These are phyloP conservation scores for Spongospora subterranea DNA, from an alignment of 208 protist species.

Conservation along the genomic window DNA sequence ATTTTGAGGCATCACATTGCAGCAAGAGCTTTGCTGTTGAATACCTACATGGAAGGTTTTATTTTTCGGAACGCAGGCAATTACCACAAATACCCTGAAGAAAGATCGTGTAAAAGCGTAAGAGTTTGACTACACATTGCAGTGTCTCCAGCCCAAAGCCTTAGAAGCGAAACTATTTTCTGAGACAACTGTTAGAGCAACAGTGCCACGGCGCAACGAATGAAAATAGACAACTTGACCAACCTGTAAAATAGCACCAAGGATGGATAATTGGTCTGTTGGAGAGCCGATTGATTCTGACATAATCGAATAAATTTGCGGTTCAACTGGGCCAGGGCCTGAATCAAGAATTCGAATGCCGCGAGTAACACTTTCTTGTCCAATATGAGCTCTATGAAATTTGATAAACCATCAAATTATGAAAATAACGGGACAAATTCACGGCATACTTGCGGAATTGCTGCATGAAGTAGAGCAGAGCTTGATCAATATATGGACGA, in stretches of 20 bases:
- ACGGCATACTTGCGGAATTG: constrained; percentile 4
- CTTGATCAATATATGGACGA: constrained; percentile 27
- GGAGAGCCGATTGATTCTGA: constrained; percentile 18
- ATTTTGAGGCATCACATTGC: constrained; percentile 4
- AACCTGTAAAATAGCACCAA: neutral
- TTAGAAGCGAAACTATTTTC: constrained; percentile 14
- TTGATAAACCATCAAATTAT: neutral
- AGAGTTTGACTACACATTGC: constrained; percentile 20
- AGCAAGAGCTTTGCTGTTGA: constrained; percentile 36
- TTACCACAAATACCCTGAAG: constrained; percentile 27
- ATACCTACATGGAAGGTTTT: neutral
- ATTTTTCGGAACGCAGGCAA: too few relatives aligned
- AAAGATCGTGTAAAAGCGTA: constrained; percentile 17
- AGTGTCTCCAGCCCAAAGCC: neutral
- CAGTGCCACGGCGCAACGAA: neutral
- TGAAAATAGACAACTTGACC: neutral
- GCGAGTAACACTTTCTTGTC: neutral
- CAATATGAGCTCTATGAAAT: constrained; percentile 33
- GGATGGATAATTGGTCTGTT: neutral
- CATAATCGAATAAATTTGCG: constrained; percentile 27
- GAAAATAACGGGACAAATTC: neutral
- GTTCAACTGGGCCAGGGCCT: neutral
- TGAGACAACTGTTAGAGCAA: neutral
- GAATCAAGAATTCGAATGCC: constrained; percentile 16
- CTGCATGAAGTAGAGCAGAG: constrained; percentile 38